These are phyloP conservation scores for Macrocybe gigantea DNA, from an alignment of 768 basidiomycete species.

Conservation along the genomic window DNA sequence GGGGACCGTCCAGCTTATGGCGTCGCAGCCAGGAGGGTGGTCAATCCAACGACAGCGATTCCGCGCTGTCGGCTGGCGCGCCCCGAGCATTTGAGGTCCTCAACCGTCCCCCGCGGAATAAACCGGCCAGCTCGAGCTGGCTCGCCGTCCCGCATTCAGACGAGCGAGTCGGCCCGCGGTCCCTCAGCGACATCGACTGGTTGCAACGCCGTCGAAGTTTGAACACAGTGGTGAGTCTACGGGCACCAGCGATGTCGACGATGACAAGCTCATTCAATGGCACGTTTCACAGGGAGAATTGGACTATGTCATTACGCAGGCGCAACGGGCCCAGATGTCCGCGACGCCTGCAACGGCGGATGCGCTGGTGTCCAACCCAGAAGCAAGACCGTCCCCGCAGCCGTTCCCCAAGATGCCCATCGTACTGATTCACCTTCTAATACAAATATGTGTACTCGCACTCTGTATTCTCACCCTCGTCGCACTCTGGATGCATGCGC, in stretches of 20 bases:
- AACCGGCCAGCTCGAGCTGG: slow-evolving; percentile 27
- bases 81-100: slow-evolving; percentile 45
- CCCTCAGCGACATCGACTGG: slow-evolving; percentile 61
- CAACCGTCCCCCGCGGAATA: slow-evolving; percentile 36
- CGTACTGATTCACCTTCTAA: slow-evolving; percentile 40
- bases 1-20: slow-evolving; percentile 39
- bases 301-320: slow-evolving; percentile 60
- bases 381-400: slow-evolving; percentile 2
- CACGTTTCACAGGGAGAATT: slow-evolving; percentile 54
- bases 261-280: slow-evolving; percentile 3
- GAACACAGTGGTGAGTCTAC: slow-evolving; percentile 55
- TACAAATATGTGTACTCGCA: slow-evolving; percentile 55
- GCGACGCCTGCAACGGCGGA: slow-evolving; percentile 52
- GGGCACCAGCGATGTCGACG: background rate
- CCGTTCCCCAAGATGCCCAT: slow-evolving; percentile 29
- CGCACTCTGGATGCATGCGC: slow-evolving; percentile 52
- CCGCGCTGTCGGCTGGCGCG: slow-evolving; percentile 34
- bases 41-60: slow-evolving; percentile 37
- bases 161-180: background rate
- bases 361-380: slow-evolving; percentile 13
- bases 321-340: slow-evolving; percentile 39
- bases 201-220: slow-evolving; percentile 66
- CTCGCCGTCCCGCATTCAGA: slow-evolving; percentile 11
- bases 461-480: slow-evolving; percentile 52
- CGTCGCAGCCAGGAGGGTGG: slow-evolving; percentile 39